Percentiles rank a stretch among this genome's conserved stretches.
These are phyloP conservation scores for Tricholoma saponaceum DNA, from an alignment of 768 basidiomycete species.

Conservation along the genomic window DNA sequence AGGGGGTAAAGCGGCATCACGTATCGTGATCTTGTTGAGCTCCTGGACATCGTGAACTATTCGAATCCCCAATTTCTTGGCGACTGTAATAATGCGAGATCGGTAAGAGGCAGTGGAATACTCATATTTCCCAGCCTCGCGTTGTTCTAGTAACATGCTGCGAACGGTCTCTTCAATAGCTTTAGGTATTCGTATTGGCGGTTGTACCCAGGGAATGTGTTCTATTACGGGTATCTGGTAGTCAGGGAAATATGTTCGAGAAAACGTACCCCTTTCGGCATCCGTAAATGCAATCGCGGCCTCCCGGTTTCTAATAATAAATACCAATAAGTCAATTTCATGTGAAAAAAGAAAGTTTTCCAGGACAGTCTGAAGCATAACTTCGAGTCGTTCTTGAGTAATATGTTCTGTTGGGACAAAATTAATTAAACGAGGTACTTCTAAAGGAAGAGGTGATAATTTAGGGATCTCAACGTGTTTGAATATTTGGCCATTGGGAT, in stretches of 20 bases:
- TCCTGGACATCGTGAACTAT: conserved; percentile 17
- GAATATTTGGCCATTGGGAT: background rate
- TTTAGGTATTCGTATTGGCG: conserved; percentile 19
- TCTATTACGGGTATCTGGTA: conserved; percentile 27
- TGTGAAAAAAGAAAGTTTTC: background rate
- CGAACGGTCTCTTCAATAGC: conserved; percentile 18
- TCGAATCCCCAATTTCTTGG: conserved; percentile 23
- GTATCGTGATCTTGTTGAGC: conserved; percentile 14
- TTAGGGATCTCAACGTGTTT: conserved; percentile 10
- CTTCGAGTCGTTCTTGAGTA: conserved; percentile 11
- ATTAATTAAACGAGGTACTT: background rate
- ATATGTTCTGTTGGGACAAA: conserved; percentile 7
- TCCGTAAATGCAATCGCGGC: conserved; percentile 10
- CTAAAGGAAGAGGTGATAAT: conserved; percentile 1
- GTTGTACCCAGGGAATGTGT: conserved; percentile 27
- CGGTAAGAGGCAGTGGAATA: conserved; percentile 18
- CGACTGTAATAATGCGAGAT: conserved; percentile 18
- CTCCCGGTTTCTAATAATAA: background rate
- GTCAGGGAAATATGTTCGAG: conserved; percentile 25
- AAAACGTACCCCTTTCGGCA: conserved; percentile 9
- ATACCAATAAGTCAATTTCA: conserved; percentile 12
- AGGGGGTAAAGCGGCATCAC: background rate
- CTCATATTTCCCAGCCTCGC: conserved; percentile 19
- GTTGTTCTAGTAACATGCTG: conserved; percentile 16
- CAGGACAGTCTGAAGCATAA: conserved; percentile 9